Evolutionary conservation across 495 filamentous ascomycete genomes (phyloP).

Genomic region (Hapsidospora chrysogenum): DNA sequence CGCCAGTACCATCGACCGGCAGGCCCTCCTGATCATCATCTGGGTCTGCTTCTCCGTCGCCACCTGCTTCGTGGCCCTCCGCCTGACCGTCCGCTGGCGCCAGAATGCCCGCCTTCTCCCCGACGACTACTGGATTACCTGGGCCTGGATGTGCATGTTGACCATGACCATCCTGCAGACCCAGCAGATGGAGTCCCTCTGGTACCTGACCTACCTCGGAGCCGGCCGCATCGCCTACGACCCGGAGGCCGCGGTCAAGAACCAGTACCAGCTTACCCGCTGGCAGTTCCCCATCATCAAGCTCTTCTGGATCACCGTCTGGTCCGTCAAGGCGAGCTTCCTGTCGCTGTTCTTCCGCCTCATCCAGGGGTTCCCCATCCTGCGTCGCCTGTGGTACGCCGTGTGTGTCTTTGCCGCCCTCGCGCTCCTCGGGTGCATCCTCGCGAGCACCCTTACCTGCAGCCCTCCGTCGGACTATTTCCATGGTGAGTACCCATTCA

Average conservation of each 20-base stretch:
- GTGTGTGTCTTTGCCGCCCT: conserved; percentile 17
- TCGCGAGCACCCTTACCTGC: conserved; percentile 20
- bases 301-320: conserved; percentile 30
- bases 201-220: conserved; percentile 15
- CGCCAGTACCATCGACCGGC: neutral
- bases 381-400: conserved; percentile 21
- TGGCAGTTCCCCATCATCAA: conserved; percentile 28
- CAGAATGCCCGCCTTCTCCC: conserved; percentile 10
- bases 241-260: conserved; percentile 9
- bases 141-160: conserved; percentile 18
- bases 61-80: conserved; percentile 19
- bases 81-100: conserved; percentile 19
- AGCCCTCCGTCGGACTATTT: conserved; percentile 20
- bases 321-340: conserved; percentile 30
- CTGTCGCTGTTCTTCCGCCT: conserved; percentile 28
- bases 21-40: conserved; percentile 13
- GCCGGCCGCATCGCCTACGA: conserved; percentile 12
- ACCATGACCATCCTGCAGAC: conserved; percentile 26
- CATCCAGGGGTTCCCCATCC: conserved; percentile 18
- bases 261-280: conserved; percentile 12
- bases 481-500: no score
- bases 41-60: conserved; percentile 19
- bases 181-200: conserved; percentile 23
- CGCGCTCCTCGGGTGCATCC: conserved; percentile 22
- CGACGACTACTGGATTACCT: conserved; percentile 28